Evolutionary conservation across 1,284 basidiomycete species (phyloP), one percentile per base, ranked within the genome.

Genomic region (Xanthoconium separans): DNA sequence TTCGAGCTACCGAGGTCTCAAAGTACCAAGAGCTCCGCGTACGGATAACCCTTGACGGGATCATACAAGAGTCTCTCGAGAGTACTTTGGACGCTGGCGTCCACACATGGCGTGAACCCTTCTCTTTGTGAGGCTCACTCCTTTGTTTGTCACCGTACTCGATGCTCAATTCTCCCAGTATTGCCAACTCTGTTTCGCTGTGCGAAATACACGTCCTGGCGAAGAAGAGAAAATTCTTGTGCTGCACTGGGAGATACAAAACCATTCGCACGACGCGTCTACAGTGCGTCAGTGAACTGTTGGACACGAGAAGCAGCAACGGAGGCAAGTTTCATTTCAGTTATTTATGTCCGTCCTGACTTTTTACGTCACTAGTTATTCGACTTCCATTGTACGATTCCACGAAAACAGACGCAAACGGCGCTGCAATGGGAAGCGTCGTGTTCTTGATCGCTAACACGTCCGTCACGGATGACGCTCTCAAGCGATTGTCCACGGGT

Each of bases 381-480:
- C 66, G 54, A 29, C 65, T 66, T 66, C 65, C 65, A 70, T 70
- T 66, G 65, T 70, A 65, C 47, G 58, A 67, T 58, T 64, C 65
- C 64, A 66, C 55, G 45, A 70, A 47, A 66, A 54, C 64, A 51
- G 66, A 66, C 56, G 27, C 52, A 64, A 61, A 57, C 61, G 54
- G 56, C 57, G 60, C 57, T 39, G 57, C 57, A 57, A 58, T 57
- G 53, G 65, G 65, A 69, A 61, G 54, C 57, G 52, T 66, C 53
- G 57, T 56, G 49, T 65, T 70, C 54, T 55, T 56, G 57, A 67
- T 70, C 52, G 48, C 40, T 55, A 53, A 51, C 56, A 54, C 46
- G 46, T 52, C 58, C 51, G 48, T 56, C 36, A 41, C 54, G 31
- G 56, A 54, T 36, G 64, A 57, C 20, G 53, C 45, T 51, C 44